A percentile compares a stretch with the other conserved stretches of the same genome.
Evolutionary conservation across 202 grass and related monocot genomes (phyloP).

Genomic region (Panicum virgatum): DNA sequence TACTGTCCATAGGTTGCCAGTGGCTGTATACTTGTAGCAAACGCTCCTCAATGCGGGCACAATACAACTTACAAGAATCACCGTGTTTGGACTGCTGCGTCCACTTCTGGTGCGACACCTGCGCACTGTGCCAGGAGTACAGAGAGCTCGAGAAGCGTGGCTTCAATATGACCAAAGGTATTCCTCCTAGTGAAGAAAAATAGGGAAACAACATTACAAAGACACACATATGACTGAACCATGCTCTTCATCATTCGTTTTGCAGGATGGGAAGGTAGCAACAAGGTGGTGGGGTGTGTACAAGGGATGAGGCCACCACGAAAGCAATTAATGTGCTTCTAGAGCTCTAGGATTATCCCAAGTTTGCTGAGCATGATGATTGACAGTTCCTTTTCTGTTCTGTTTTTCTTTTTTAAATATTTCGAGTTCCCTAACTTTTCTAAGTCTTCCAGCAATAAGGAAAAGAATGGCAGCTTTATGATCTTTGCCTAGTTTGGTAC

Average conservation of each 20-base stretch:
- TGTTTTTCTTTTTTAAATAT: background rate
- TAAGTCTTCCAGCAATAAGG: background rate
- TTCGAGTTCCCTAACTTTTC: background rate
- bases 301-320: slow-evolving; percentile 46
- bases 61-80: slow-evolving; percentile 49
- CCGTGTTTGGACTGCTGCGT: slow-evolving; percentile 71
- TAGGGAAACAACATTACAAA: no score
- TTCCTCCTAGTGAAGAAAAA: no score
- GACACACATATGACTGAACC: slow-evolving; percentile 12
- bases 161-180: slow-evolving; percentile 60
- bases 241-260: background rate
- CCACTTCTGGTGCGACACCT: slow-evolving; percentile 56
- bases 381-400: background rate
- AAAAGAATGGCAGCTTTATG: slow-evolving; percentile 14
- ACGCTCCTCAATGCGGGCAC: slow-evolving; percentile 51
- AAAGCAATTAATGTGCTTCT: slow-evolving; percentile 55
- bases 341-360: slow-evolving; percentile 28
- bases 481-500: no score
- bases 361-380: background rate
- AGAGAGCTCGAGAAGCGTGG: slow-evolving; percentile 56
- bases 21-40: slow-evolving; percentile 56
- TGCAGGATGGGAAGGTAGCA: slow-evolving; percentile 59
- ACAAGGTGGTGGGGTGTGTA: slow-evolving; percentile 46
- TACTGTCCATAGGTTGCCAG: background rate
- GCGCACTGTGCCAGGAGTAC: slow-evolving; percentile 66